Evolutionary conservation across 208 protist species (phyloP), one percentile per base, ranked within the genome.

Genomic region (Leishmania braziliensis): DNA sequence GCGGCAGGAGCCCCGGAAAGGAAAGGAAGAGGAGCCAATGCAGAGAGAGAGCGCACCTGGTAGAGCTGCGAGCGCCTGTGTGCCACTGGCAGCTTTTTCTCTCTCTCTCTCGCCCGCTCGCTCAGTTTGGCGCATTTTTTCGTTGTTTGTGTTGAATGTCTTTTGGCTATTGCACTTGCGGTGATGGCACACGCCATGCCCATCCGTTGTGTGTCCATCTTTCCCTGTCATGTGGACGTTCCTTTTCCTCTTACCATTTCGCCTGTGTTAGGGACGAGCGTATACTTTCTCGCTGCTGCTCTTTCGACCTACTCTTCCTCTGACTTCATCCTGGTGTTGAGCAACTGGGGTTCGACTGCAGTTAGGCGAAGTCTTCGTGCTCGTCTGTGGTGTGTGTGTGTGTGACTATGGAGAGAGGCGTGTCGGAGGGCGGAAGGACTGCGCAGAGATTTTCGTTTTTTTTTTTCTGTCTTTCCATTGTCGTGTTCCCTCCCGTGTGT

Each of bases 41-140:
- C 10, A 20, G 53, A 20, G 43, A 46, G 43, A 46, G 43, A 46
- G 43, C 43, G 43, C 43, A 46, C 43, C 43, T 46, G 43, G 43
- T 46, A 46, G 43, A 46, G 43, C 43, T 46, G 43, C 43, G 43
- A 46, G 43, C 4, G 43, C 43, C 43, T 46, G 43, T 46, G 0
- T 46, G 62, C 29, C 62, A 12, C 12, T 56, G 43, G 36, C 23
- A n/a, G 20, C 39, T 54, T 66, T 82, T 63, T 78, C 77, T 56
- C 76, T 80, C 9, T 53, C 71, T 77, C 76, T 51, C 20, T 65
- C 46, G 18, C 60, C 26, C 18, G 10, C 43, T 58, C 39, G 46
- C 53, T 50, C 36, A 33, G 46, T 78, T 23, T 29, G 54, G 29
- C 39, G 33, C 23, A 54, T 12, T 26, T 29, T 46, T 6, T 77